Conservation (phyloP, 2,329 filamentous ascomycete genomes). For the Sporothrix humicola region DNA sequence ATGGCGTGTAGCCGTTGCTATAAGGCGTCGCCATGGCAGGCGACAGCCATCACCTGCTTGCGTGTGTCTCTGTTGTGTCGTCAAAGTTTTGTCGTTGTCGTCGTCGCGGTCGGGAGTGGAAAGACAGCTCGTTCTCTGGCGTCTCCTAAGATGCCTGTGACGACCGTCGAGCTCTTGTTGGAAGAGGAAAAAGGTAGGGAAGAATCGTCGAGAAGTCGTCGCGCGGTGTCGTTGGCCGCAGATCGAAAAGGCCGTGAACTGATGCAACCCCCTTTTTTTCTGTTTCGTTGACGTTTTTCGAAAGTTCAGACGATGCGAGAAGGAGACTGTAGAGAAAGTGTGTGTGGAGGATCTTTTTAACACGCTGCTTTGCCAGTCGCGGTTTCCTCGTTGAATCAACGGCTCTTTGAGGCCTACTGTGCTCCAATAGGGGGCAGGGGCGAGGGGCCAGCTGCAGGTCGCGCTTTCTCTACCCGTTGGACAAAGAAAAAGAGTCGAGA, state of each 20-base stretch:
- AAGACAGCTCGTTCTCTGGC: background rate
- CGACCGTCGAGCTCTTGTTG: background rate
- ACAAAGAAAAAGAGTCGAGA: background rate
- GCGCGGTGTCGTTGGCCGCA: background rate
- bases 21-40: constrained; percentile 49
- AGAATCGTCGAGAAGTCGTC: background rate
- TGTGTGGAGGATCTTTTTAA: constrained; percentile 8
- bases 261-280: constrained; percentile 13
- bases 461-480: background rate
- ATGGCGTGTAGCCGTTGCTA: constrained; percentile 43
- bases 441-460: background rate
- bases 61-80: background rate
- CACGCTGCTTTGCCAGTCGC: constrained; percentile 11
- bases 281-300: background rate
- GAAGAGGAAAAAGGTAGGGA: background rate
- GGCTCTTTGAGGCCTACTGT: background rate
- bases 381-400: background rate
- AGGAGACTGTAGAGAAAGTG: no score
- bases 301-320: no score
- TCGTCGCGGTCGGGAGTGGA: background rate
- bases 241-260: background rate
- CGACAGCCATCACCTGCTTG: constrained; percentile 41
- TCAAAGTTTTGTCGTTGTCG: background rate
- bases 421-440: constrained; percentile 3
- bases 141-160: background rate